Conservation (phyloP, 2,329 filamentous ascomycete genomes). For the Plectosphaerella plurivora region DNA sequence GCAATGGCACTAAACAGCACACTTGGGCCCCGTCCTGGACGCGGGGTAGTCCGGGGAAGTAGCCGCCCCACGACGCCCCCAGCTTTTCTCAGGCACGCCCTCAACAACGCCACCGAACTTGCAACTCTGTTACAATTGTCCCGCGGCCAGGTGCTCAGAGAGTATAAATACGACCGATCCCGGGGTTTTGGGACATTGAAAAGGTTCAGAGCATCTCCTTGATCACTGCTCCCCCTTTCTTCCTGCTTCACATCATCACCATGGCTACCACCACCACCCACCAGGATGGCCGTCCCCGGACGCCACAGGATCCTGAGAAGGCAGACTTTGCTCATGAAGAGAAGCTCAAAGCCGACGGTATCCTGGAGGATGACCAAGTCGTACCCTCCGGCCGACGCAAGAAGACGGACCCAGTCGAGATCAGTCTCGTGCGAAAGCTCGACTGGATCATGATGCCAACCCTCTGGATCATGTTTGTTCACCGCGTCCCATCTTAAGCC, state of each 20-base stretch:
- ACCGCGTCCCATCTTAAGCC: slow-evolving; percentile 8
- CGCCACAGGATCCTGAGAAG: not conserved
- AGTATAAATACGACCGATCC: no score
- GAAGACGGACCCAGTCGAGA: slow-evolving; percentile 31
- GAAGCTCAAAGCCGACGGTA: not conserved
- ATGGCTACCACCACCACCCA: not conserved
- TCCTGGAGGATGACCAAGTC: not conserved
- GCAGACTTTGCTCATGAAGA: not conserved
- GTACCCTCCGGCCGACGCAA: slow-evolving; percentile 30
- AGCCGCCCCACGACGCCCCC: no score
- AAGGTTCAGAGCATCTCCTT: no score
- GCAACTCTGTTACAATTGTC: no score
- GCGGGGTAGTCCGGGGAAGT: no score
- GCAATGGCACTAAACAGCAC: no score
- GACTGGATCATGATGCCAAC: slow-evolving; percentile 25
- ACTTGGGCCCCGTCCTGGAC: no score
- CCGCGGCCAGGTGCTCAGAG: no score
- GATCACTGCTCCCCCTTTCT: not conserved
- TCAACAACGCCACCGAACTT: no score
- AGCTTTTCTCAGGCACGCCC: no score
- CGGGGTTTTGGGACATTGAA: no score
- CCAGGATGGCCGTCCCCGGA: not conserved
- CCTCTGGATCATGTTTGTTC: slow-evolving; percentile 25
- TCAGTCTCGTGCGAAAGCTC: slow-evolving; percentile 30
- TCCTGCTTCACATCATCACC: not conserved